These are phyloP conservation scores for Coemansia sp. DNA, from an alignment of 192 early-diverging fungal genomes.

Conservation along the genomic window DNA sequence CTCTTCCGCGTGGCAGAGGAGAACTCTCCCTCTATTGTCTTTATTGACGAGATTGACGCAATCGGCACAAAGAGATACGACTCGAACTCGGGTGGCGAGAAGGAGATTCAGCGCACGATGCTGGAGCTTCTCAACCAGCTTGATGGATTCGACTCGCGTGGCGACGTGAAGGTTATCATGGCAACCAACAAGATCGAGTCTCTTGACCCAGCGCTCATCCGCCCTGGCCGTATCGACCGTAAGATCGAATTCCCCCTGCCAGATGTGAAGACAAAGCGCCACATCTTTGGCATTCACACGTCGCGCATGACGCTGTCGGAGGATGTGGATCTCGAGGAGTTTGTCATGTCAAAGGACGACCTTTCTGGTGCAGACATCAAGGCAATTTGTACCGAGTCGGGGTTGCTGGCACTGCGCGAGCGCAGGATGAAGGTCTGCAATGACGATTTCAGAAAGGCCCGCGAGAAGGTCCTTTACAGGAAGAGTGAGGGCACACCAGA, in stretches of 20 bases:
- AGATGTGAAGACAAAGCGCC: slow-evolving; percentile 95
- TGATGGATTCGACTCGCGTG: slow-evolving; percentile 94
- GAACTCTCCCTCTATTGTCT: slow-evolving; percentile 96
- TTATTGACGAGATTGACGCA: slow-evolving; percentile 99
- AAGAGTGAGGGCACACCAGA: slow-evolving; percentile 99
- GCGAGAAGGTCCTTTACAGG: slow-evolving; percentile 97
- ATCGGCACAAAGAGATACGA: slow-evolving; percentile 98
- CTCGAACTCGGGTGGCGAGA: slow-evolving; percentile 90
- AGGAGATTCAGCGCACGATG: slow-evolving; percentile 98
- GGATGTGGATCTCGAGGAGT: slow-evolving; percentile 98
- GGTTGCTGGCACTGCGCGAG: slow-evolving; percentile 94
- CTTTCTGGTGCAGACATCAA: slow-evolving; percentile 98
- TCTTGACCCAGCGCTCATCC: slow-evolving; percentile 95
- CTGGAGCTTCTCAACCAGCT: slow-evolving; percentile 96
- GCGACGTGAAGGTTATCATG: slow-evolving; percentile 99
- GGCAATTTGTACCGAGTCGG: slow-evolving; percentile 99
- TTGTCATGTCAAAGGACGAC: slow-evolving; percentile 99
- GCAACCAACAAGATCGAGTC: slow-evolving; percentile 97
- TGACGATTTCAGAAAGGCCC: slow-evolving; percentile 96
- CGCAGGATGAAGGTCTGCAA: slow-evolving; percentile 97
- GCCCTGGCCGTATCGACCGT: slow-evolving; percentile 95
- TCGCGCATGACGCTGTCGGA: slow-evolving; percentile 91
- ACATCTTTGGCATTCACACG: slow-evolving; percentile 96
- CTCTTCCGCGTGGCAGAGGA: slow-evolving; percentile 96
- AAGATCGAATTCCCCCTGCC: slow-evolving; percentile 99